Percentiles rank a stretch among this genome's conserved stretches.
Conservation (phyloP, 2,329 filamentous ascomycete species). For the Epichloe gansuensis region DNA sequence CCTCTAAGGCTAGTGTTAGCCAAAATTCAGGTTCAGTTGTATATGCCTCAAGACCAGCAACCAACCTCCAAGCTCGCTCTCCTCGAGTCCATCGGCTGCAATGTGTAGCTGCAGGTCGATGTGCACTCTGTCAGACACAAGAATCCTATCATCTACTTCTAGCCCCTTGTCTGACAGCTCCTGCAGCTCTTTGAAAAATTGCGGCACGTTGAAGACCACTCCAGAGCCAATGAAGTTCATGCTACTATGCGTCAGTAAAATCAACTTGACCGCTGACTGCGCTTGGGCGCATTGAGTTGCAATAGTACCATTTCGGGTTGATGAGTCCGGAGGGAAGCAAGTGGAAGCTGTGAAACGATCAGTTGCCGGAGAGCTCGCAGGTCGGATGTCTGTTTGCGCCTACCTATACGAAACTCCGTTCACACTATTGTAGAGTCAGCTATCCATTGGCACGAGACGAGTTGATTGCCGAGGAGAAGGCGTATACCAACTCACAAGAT, state of each 20-base stretch:
- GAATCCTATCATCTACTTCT: slow-evolving; percentile 32
- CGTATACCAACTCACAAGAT: slow-evolving; percentile 9
- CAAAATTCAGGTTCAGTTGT: too few species aligned
- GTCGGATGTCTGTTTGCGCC: slow-evolving; percentile 7
- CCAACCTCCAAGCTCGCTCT: slow-evolving; percentile 31
- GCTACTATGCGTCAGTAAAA: not conserved
- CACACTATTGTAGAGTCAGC: slow-evolving; percentile 8
- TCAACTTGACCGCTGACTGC: too few species aligned
- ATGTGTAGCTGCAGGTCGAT: slow-evolving; percentile 53
- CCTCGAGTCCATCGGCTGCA: slow-evolving; percentile 57
- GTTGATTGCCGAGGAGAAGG: slow-evolving; percentile 5
- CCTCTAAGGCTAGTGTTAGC: not conserved
- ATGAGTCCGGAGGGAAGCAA: slow-evolving; percentile 58
- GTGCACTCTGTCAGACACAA: slow-evolving; percentile 50
- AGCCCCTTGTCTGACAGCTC: slow-evolving; percentile 9
- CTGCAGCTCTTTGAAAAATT: slow-evolving; percentile 29
- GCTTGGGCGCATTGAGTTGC: too few species aligned
- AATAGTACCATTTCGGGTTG: slow-evolving; percentile 40
- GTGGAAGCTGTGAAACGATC: slow-evolving; percentile 31
- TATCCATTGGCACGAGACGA: not conserved
- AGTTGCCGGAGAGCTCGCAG: not conserved
- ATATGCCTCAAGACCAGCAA: too few species aligned
- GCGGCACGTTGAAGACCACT: slow-evolving; percentile 46
- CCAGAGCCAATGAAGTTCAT: slow-evolving; percentile 63
- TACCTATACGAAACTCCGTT: slow-evolving; percentile 25